Percentiles rank a stretch among this genome's conserved stretches.
Conservation (phyloP, 2,329 filamentous ascomycete species). For the Hypoxylon sp. region DNA sequence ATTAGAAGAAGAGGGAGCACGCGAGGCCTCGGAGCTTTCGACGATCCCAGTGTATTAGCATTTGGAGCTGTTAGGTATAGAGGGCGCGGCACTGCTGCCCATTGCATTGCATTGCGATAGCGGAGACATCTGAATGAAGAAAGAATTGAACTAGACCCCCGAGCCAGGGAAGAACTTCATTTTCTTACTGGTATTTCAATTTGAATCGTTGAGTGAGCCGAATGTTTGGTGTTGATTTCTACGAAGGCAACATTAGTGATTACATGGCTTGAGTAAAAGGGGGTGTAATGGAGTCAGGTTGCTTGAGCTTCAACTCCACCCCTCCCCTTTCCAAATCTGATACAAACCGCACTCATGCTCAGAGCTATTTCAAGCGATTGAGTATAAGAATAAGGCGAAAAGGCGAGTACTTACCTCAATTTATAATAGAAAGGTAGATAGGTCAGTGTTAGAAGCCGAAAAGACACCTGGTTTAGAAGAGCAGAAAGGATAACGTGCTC, state of each 20-base stretch:
- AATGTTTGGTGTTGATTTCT: too few species aligned
- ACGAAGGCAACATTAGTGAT: too few species aligned
- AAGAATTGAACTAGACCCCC: neutral
- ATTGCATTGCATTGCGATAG: slow-evolving; percentile 5
- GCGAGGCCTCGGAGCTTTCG: neutral
- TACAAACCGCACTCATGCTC: neutral
- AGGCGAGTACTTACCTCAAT: neutral
- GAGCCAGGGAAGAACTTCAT: neutral
- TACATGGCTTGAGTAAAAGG: too few species aligned
- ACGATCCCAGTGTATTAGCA: neutral
- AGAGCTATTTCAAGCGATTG: neutral
- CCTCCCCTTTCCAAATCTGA: too few species aligned
- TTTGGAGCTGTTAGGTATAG: slow-evolving; percentile 3
- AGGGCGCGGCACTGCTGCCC: slow-evolving; percentile 1
- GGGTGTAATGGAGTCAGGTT: too few species aligned
- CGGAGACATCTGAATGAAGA: slow-evolving; percentile 8
- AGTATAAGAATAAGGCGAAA: neutral
- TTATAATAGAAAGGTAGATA: neutral
- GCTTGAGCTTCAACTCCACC: too few species aligned
- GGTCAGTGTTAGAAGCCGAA: neutral
- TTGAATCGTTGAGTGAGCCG: neutral
- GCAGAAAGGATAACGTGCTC: neutral
- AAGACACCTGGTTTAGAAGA: neutral
- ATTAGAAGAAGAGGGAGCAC: neutral
- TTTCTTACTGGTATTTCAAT: neutral